phyloP scores from a whole-genome alignment of 2,329 filamentous ascomycete species.

The Amauroascus verrucosus region DNA sequence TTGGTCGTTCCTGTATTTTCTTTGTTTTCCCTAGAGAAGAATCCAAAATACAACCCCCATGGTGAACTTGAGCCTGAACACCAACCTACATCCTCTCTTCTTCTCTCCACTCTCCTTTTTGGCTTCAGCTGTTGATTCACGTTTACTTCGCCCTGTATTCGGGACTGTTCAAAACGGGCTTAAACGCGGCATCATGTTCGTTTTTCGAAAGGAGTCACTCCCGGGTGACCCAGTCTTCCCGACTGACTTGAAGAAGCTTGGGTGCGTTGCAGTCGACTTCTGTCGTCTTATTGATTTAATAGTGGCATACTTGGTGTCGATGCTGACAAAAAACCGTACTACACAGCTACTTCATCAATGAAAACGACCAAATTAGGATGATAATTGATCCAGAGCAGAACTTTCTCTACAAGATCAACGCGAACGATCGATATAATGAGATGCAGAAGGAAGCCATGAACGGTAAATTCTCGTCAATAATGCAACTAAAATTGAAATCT shows the following conservation, averaged over 20 bases:
- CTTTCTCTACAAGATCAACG: conserved; percentile 64
- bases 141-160: conserved; percentile 6
- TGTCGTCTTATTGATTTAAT: background rate
- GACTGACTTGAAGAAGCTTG: conserved; percentile 56
- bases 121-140: conserved; percentile 2
- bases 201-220: conserved; percentile 56
- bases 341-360: conserved; percentile 65
- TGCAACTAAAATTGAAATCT: background rate
- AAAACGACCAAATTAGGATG: conserved; percentile 61
- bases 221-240: conserved; percentile 61
- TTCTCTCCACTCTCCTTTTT: conserved; percentile 1
- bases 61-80: conserved; percentile 6
- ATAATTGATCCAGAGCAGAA: conserved; percentile 56
- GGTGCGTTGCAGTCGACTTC: conserved; percentile 41
- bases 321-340: background rate
- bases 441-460: conserved; percentile 66
- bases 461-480: conserved; percentile 38
- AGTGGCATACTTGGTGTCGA: background rate
- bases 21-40: background rate
- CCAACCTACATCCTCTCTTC: background rate
- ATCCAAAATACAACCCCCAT: conserved; percentile 4
- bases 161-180: background rate
- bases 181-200: conserved; percentile 53
- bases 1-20: background rate
- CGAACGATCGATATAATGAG: conserved; percentile 66